Percentiles rank a stretch among this genome's conserved stretches.
phyloP scores from a whole-genome alignment of 2,329 filamentous ascomycete species.

The Ascochyta koolunga region DNA sequence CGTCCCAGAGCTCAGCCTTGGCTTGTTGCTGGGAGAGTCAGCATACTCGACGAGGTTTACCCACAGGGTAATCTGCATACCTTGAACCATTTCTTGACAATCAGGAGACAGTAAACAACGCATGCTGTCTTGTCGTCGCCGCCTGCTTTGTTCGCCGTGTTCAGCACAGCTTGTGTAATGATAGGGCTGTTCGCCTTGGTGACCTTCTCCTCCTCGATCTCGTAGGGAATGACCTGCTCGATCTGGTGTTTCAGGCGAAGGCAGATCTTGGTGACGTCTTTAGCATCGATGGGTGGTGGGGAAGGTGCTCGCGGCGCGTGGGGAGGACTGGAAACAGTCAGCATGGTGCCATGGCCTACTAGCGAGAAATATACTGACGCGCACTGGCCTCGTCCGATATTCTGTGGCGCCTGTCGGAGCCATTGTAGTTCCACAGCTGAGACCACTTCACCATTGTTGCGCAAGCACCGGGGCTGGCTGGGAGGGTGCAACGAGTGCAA shows the following conservation, averaged over 20 bases:
- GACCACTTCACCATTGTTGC: constrained; percentile 49
- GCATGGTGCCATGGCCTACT: background rate
- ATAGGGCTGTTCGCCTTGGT: constrained; percentile 82
- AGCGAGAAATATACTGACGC: constrained; percentile 32
- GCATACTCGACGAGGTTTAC: background rate
- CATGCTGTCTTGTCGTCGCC: constrained; percentile 75
- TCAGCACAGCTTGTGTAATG: constrained; percentile 79
- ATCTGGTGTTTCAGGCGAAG: constrained; percentile 89
- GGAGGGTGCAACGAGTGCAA: no score
- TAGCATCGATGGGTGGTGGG: constrained; percentile 72
- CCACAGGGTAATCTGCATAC: background rate
- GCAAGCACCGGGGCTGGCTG: constrained; percentile 4
- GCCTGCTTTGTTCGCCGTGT: constrained; percentile 82
- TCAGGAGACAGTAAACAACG: constrained; percentile 81
- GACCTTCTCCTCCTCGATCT: constrained; percentile 77
- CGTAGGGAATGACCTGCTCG: constrained; percentile 87
- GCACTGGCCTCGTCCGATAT: constrained; percentile 52
- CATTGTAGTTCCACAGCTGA: constrained; percentile 45
- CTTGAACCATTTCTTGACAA: constrained; percentile 77
- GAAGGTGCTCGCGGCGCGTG: constrained; percentile 62
- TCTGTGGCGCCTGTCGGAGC: constrained; percentile 46
- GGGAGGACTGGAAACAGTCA: constrained; percentile 64
- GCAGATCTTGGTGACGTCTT: constrained; percentile 86
- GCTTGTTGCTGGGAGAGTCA: constrained; percentile 64
- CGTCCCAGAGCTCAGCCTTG: constrained; percentile 85